These are phyloP conservation scores for Glycine soja DNA, from an alignment of 306 rosid species.

Conservation along the genomic window DNA sequence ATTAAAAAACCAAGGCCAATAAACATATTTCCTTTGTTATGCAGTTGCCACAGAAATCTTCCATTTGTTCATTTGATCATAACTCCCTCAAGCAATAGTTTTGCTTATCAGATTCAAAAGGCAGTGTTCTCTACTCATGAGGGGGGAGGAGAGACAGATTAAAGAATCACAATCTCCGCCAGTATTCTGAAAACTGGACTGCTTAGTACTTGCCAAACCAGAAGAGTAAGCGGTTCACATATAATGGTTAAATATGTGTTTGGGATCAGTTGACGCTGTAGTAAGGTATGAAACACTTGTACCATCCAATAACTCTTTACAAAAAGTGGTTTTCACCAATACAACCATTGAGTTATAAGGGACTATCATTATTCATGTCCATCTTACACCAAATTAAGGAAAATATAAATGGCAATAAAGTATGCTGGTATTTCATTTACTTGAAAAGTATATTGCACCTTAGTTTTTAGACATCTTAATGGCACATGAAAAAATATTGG, in stretches of 20 bases:
- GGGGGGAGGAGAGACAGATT: not conserved
- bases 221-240: not conserved
- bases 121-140: not conserved
- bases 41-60: not conserved
- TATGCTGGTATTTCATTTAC: not conserved
- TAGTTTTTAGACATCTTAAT: conserved; percentile 18
- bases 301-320: not conserved
- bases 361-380: not conserved
- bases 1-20: conserved; percentile 13
- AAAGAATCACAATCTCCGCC: conserved; percentile 7
- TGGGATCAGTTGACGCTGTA: not conserved
- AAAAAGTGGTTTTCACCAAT: not conserved
- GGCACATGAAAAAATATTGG: conserved; percentile 9
- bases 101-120: conserved; percentile 2
- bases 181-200: not conserved
- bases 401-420: conserved; percentile 12
- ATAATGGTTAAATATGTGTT: not conserved
- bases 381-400: conserved; percentile 20
- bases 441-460: conserved; percentile 8
- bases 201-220: not conserved
- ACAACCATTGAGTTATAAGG: not conserved
- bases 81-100: too few relatives aligned
- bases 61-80: too few relatives aligned
- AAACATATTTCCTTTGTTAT: conserved; percentile 16
- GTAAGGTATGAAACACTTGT: not conserved